Base-by-base conservation (phyloP, 495 filamentous ascomycete genomes). In the Trichoderma reesei region DNA sequence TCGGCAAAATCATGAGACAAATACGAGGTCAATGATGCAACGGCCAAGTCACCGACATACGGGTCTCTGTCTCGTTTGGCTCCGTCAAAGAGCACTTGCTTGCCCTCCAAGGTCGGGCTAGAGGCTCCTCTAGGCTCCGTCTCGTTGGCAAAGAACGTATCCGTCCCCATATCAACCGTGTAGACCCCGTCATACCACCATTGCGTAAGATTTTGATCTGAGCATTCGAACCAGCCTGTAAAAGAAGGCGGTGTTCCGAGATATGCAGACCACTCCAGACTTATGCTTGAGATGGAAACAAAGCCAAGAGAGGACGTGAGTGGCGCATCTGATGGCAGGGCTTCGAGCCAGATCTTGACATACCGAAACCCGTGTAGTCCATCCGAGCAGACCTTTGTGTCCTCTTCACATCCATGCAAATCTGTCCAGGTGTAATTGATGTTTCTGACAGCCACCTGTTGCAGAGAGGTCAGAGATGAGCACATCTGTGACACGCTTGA, bases 101-200 rank as follows among this genome's bases (percentile, higher is more conserved):
- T 79, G 8, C 74, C 76, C 7, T 74, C 34, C 13, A 81, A 67
- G 18, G 71, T 69, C 5, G 74, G 68, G 37, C 72, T 76, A 5
- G 60, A 70, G 18, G 76, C 72, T 66, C 72, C 63, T 56, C 75
- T 62, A 3, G 76, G 75, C 59, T 78, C 76, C 9, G 71, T 73
- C 48, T 75, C 69, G 65, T 77, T 72, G 31, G 64, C 68, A 14
- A 68, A 54, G 66, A 81, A 79, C 1, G 64, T 67, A 54, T 74
- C 74, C 2, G 72, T 81, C 62, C 68, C 68, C 69, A 79, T 72
- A 56, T 81, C 79, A 14, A 72, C 73, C 2, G 79, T 81, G 63
- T 81, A 79, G 5, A 76, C 75, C 14, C 71, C 75, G 67, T 79
- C 75, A 63, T 72, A 81, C 77, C 77, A 81, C 73, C 73, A 81